Conservation (phyloP, 1,284 basidiomycete genomes). For the Schizophyllum amplum region DNA sequence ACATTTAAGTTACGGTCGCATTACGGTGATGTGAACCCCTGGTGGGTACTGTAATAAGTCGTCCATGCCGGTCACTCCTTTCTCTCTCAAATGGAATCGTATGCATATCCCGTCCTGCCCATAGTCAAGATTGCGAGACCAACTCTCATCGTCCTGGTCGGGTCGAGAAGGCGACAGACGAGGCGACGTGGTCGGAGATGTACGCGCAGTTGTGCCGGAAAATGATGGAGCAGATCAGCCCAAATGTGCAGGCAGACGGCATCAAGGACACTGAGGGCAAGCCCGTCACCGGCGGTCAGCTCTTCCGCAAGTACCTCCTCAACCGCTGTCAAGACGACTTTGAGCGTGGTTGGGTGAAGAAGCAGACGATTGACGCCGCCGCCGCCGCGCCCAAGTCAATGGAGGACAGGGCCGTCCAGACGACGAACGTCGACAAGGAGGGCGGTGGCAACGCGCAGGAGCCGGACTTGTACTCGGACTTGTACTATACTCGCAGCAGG, state of each 20-base stretch:
- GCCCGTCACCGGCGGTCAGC: constrained; percentile 79
- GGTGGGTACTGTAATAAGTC: too few relatives aligned
- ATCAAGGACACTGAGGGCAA: constrained; percentile 74
- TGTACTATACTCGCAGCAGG: constrained; percentile 96
- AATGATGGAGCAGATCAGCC: constrained; percentile 86
- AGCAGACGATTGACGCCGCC: constrained; percentile 55
- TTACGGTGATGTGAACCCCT: too few relatives aligned
- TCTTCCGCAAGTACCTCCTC: constrained; percentile 94
- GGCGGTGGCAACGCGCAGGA: constrained; percentile 31
- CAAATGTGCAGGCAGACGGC: constrained; percentile 81
- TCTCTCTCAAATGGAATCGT: too few relatives aligned
- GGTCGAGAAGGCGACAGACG: constrained; percentile 95
- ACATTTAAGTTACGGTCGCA: too few relatives aligned
- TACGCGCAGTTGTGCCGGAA: constrained; percentile 92
- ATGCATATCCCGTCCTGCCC: too few relatives aligned
- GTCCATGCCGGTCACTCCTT: too few relatives aligned
- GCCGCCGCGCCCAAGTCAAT: constrained; percentile 43
- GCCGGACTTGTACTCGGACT: constrained; percentile 82
- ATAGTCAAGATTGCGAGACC: too few relatives aligned
- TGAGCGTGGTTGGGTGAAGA: constrained; percentile 81
- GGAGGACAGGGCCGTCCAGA: constrained; percentile 57
- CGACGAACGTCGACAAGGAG: constrained; percentile 46
- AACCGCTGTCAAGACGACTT: constrained; percentile 95
- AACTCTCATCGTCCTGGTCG: too few relatives aligned
- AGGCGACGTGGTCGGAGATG: constrained; percentile 94